Base-by-base conservation (phyloP, 768 basidiomycete genomes). In the Asterophora lycoperdoides region DNA sequence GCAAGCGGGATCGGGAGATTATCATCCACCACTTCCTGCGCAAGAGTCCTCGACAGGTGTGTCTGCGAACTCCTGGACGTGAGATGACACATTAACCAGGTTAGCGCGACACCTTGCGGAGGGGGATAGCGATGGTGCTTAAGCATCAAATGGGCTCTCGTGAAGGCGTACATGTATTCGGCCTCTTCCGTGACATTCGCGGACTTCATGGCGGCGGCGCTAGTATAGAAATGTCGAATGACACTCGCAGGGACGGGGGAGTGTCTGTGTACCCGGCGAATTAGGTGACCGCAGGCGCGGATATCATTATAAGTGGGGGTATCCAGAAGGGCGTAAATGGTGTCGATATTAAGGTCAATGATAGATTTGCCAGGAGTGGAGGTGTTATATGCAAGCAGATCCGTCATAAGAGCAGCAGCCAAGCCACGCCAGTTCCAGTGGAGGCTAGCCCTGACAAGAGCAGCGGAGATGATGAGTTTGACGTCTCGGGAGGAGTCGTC, bases 61-160 rank as follows among this genome's bases (percentile, higher is more conserved):
- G 69, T 62, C 49, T 74, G 69, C 18, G 64, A 64, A 38, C 72
- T 70, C 33, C 56, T 60, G 32, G 50, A 49, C 1, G 66, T 59
- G 13, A 84, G 66, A 60, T 75, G 60, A 3, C 64, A 50, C 68
- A 86, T 70, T n/a, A 86, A 61, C 78, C 78, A 84, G 14, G 70
- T 59, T 42, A 83, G 54, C 1, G 75, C 58, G 8, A 52, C 37
- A 23, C 72, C 74, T 34, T 65, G 66, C 4, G 86, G 86, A 15
- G 74, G 60, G 5, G 80, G 78, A 50, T 81, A 83, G 3, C 54
- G 47, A 44, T 68, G 68, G n/a, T 54, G 52, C 17, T 57, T 48
- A 39, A 60, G 56, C 38, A 74, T 63, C 18, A 51, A 49, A 14
- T 52, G 51, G 8, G 66, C 62, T 11, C 72, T 75, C 4, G 77